phyloP scores from a whole-genome alignment of 495 filamentous ascomycete species.

The Penicillium ochrochloron region DNA sequence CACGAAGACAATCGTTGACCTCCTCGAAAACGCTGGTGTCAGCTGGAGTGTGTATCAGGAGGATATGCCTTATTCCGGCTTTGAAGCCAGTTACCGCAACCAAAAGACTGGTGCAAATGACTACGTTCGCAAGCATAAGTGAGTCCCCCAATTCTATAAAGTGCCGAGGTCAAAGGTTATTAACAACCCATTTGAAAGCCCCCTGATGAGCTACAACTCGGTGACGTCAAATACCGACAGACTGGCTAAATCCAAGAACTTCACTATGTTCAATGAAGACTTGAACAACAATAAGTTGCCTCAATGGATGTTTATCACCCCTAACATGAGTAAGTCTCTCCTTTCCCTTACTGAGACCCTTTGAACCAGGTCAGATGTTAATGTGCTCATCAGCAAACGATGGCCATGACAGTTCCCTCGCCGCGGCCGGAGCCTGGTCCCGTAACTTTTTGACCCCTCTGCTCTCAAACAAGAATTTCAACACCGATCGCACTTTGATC shows the following conservation, averaged over 20 bases:
- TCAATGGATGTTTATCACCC: conserved; percentile 20
- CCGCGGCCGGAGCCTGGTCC: conserved; percentile 14
- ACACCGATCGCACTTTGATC: conserved; percentile 18
- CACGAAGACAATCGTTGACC: conserved; percentile 17
- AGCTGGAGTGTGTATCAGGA: conserved; percentile 20
- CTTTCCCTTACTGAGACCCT: neutral
- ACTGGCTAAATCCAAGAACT: conserved; percentile 18
- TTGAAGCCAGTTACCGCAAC: conserved; percentile 17
- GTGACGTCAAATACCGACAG: conserved; percentile 13
- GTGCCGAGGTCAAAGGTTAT: neutral
- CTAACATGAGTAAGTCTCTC: conserved; percentile 11
- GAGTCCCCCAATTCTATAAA: conserved; percentile 1
- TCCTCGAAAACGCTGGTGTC: conserved; percentile 16
- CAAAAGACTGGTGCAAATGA: conserved; percentile 19
- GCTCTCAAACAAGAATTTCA: conserved; percentile 16
- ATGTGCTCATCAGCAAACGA: conserved; percentile 14
- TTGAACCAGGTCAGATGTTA: neutral
- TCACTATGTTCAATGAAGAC: conserved; percentile 20
- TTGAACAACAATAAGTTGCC: conserved; percentile 19
- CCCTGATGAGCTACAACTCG: conserved; percentile 18
- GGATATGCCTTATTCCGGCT: conserved; percentile 19
- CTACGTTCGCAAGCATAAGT: conserved; percentile 21
- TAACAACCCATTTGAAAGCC: conserved; percentile 8
- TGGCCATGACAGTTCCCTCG: conserved; percentile 17
- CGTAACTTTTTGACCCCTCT: conserved; percentile 20